Evolutionary conservation across 495 filamentous ascomycete species (phyloP), one percentile per base, ranked within the genome.

Genomic region (Mytilinidion resinicola): DNA sequence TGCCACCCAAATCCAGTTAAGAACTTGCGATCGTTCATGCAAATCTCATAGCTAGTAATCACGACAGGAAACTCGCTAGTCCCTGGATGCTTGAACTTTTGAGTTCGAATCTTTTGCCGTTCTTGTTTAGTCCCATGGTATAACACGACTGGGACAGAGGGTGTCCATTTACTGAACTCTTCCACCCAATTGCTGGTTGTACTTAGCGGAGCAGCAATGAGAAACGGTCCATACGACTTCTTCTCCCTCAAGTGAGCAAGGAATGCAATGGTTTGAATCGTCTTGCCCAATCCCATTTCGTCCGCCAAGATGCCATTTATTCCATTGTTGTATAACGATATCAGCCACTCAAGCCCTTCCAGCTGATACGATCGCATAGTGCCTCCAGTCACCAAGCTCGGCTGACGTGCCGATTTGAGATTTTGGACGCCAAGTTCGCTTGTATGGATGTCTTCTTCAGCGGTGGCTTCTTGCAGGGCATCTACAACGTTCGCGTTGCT

Each of bases 261-360:
- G 58, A 97, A 82, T 0, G 90, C 87, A 39, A 97, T 97, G 0
- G 91, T 88, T 72, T 98, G 93, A 1, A 98, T 80, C 0, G 92
- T 97, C 76, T 97, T 97, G 63, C 92, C 92, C 25, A 97, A 71
- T 1, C 93, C 93, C 93, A 98, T 98, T 71, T 98, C 93, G 67
- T 98, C 93, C 0, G 93, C 93, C 20, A 98, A 71, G 60, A 98
- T 98, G 0, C 93, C 93, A 66, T 90, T 95, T 67, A 97, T 78
- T 4, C 93, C 91, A 69, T 96, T 96, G 78, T 96, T 90, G 69
- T 90, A 95, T 7, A 89, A 70, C 4, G 84, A 85, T 34, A 81
- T 83, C 66, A 97, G 81, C 93, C 93, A 98, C 17, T 93, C 91
- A 20, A 98, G 69, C 0, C 93, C 93, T 73, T 97, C 91, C 0